Evolutionary conservation across 192 early-diverging fungal genomes (phyloP).

Genomic region (Backusella mclennaniae): DNA sequence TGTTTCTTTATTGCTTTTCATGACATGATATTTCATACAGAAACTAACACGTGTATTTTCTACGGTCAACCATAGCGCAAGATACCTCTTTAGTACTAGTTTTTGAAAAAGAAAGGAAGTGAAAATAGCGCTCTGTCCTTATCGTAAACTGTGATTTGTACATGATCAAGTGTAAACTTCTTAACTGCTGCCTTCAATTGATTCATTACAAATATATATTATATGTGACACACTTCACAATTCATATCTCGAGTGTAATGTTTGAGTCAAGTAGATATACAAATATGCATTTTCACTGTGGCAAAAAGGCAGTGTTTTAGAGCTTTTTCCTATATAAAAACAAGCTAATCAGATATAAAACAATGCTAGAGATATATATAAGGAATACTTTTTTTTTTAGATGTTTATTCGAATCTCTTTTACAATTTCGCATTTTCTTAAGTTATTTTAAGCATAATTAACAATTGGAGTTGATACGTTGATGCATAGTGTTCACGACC

Average conservation of each 20-base stretch:
- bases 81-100: neutral
- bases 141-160: no score
- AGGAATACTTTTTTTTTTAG: neutral
- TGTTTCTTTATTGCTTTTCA: neutral
- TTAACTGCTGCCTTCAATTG: no score
- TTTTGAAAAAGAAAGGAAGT: neutral
- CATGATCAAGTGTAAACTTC: no score
- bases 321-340: neutral
- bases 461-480: neutral
- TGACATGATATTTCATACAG: neutral
- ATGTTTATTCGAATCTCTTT: neutral
- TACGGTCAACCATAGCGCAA: neutral
- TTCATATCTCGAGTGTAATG: neutral
- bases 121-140: no score
- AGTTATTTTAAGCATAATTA: neutral
- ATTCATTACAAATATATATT: neutral
- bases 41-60: neutral
- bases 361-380: neutral
- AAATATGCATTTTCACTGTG: neutral
- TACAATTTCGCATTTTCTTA: neutral
- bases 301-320: neutral
- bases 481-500: neutral
- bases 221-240: neutral
- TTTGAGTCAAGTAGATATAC: neutral
- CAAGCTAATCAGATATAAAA: neutral